Evolutionary conservation across 257 asterid species (phyloP), one percentile per base, ranked within the genome.

Genomic region (Salvia splendens): DNA sequence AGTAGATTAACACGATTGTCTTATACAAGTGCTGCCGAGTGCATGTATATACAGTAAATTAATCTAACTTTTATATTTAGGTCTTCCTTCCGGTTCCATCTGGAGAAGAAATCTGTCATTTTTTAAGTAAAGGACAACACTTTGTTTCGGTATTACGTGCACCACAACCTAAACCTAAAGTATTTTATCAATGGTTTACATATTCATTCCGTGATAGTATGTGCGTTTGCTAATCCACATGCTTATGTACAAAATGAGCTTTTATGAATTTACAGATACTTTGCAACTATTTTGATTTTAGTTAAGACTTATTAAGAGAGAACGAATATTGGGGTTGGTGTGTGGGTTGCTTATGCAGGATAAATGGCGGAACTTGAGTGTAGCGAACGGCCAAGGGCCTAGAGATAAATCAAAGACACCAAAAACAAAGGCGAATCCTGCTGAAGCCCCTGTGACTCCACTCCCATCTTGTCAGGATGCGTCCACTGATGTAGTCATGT

Each of bases 341-440:
- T 6, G 9, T 16, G 59, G 53, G 43, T 58, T 75, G 64, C 52
- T 78, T 61, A 6, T 28, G n/a, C 76, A 90, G 99, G 97, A 94
- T 81, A 94, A 94, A 79, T 94, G 97, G 97, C 76, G 99, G 69
- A 93, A 93, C 73, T 81, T 93, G 84, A 84, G 84, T 67, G 95
- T 86, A 58, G 93, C 96, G 53, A 88, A 71, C 74, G 96, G 89
- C 42, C 84, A 75, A 77, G 84, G 80, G 3, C 80, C 94, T 20
- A 83, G 92, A 78, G 97, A 88, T 20, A 93, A 84, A 73, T 80
- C 86, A 5, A 86, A 84, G 86, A 49, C 81, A 58, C 86, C 74
- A 14, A 89, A 91, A 66, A 55, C 68, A 15, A 88, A 85, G 84
- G 79, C 64, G 30, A 74, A 35, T 80, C 53, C 85, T 57, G 86